These are phyloP conservation scores for Rhodotorula kratochvilovae DNA, from an alignment of 768 basidiomycete species.

Conservation along the genomic window DNA sequence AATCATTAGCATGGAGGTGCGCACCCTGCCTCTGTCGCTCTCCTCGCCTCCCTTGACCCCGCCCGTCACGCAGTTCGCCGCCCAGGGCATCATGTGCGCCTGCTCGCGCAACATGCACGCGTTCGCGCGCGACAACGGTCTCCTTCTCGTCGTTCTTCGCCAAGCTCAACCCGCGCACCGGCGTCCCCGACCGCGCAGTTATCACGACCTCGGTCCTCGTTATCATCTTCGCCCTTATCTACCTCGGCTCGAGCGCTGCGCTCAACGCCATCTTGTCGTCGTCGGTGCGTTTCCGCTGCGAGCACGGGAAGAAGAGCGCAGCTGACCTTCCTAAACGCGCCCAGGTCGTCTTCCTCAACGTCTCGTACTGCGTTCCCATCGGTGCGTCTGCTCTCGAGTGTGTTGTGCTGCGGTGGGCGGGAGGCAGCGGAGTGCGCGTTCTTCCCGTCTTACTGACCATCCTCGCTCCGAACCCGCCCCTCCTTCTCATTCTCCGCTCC, in stretches of 20 bases:
- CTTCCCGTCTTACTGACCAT: no score
- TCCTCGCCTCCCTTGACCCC: no score
- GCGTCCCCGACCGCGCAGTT: constrained; percentile 35
- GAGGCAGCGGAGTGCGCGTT: no score
- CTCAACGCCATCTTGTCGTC: constrained; percentile 43
- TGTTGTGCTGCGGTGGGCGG: no score
- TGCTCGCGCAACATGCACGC: constrained; percentile 23
- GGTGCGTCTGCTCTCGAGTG: neutral
- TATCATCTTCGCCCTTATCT: constrained; percentile 36
- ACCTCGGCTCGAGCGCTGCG: constrained; percentile 33
- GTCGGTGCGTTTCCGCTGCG: constrained; percentile 4
- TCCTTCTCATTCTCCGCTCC: constrained; percentile 15
- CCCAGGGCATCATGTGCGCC: constrained; percentile 27
- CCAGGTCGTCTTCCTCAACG: constrained; percentile 40
- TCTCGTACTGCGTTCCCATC: constrained; percentile 33
- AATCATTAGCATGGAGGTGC: constrained; percentile 26
- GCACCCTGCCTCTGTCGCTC: neutral
- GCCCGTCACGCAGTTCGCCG: constrained; percentile 17
- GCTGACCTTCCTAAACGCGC: no score
- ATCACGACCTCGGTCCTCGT: constrained; percentile 15
- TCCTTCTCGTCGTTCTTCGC: constrained; percentile 36
- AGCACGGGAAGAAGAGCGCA: no score
- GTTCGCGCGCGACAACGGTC: constrained; percentile 32
- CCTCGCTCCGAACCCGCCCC: constrained; percentile 18
- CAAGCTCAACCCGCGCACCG: constrained; percentile 4